Evolutionary conservation across 2,329 filamentous ascomycete genomes (phyloP), one percentile per base, ranked within the genome.

Genomic region (Pestalotiopsis sp.): DNA sequence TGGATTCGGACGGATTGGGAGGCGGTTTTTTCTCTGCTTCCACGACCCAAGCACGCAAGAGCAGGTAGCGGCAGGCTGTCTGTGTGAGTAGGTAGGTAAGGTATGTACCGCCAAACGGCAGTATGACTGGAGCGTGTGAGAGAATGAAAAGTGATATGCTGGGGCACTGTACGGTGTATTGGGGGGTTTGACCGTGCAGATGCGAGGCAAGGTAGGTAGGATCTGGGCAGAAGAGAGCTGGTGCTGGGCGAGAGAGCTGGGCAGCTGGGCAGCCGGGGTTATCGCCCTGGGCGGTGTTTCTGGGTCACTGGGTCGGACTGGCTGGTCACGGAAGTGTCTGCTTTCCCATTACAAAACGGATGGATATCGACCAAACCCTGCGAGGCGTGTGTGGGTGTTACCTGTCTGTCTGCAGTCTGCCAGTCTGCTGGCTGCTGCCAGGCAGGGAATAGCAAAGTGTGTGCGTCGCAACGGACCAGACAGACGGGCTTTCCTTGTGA

Each of bases 401-500:
- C 45, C 13, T 49, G 41, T 45, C 13, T n/a, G 41, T 49, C 31
- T 31, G 27, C 27, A 31, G 27, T 31, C 25, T 25, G 25, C 25
- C 25, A 25, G 25, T 45, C 40, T 49, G 41, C 14, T 49, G 41
- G 13, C n/a, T 52, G 45, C 45, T 20, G 45, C 45, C 17, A 52
- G 45, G 41, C 41, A 45, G 41, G 17, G 45, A 52, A 52, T 36
- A 52, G 20, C 17, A 52, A 11, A 9, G 45, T 23, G 59, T 38
- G 25, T 62, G 59, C 36, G 59, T 62, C 20, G 59, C 59, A 62
- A 62, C 36, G 59, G 59, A 36, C 45, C 45, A 52, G 17, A 52
- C 45, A 52, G 45, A 20, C 59, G 27, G 31, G 59, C 59, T 36
- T 36, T 36, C 31, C 31, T 62, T 36, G 59, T 40, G 59, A 62